phyloP scores from a whole-genome alignment of 495 filamentous ascomycete species.

The Talaromyces ruber region DNA sequence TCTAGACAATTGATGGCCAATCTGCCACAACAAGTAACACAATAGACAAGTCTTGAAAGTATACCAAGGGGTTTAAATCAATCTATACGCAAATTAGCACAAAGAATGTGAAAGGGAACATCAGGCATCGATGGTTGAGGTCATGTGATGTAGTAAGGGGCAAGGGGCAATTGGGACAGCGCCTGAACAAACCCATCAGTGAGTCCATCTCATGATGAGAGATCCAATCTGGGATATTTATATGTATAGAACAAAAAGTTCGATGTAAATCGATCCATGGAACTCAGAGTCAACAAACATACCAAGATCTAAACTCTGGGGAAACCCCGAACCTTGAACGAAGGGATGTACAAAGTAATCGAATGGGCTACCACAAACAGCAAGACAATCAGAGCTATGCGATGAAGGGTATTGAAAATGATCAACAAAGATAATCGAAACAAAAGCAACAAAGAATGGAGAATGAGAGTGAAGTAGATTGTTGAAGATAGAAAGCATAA shows the following conservation, averaged over 20 bases:
- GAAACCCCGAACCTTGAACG: background rate
- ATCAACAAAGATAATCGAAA: background rate
- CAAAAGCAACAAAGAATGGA: background rate
- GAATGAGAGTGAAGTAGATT: background rate
- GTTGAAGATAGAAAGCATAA: background rate
- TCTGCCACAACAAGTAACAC: background rate
- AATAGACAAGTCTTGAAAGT: background rate
- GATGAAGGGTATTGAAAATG: background rate
- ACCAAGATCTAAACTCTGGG: background rate
- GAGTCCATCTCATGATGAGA: background rate
- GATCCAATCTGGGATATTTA: background rate
- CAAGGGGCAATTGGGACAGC: background rate
- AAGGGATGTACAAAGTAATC: background rate
- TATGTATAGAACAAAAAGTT: background rate
- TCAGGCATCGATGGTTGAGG: background rate
- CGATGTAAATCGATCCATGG: background rate
- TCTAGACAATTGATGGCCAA: background rate
- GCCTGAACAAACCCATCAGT: background rate
- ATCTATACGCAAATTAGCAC: background rate
- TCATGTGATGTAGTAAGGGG: slow-evolving; percentile 1
- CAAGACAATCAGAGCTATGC: background rate
- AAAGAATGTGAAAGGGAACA: background rate
- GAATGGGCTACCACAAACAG: background rate
- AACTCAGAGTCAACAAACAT: background rate
- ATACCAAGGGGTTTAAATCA: background rate